phyloP scores from a whole-genome alignment of 129 eudicot species.

The Glebionis coronaria region DNA sequence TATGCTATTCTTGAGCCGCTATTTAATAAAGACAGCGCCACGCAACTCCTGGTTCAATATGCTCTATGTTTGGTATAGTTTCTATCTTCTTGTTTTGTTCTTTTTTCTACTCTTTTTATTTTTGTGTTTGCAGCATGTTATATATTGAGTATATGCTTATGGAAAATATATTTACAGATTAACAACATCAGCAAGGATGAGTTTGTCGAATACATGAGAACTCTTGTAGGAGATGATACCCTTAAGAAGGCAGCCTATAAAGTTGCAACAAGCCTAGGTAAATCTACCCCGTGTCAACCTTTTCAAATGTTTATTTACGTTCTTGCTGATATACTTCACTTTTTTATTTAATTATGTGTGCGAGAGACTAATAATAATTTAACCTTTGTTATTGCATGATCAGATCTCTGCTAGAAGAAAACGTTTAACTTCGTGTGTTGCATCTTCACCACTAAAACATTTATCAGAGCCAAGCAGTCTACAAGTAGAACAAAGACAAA shows the following conservation, averaged over 20 bases:
- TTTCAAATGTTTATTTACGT: too few species aligned
- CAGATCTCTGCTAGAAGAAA: too few species aligned
- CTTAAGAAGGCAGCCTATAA: constrained; percentile 63
- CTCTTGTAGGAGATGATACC: constrained; percentile 84
- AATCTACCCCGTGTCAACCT: too few species aligned
- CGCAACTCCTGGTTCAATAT: constrained; percentile 71
- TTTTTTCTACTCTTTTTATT: background rate
- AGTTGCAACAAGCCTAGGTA: too few species aligned
- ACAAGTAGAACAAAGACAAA: too few species aligned
- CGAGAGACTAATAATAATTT: too few species aligned
- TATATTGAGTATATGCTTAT: background rate
- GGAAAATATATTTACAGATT: background rate
- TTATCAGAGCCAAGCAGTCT: too few species aligned
- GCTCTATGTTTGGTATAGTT: constrained; percentile 44
- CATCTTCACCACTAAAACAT: too few species aligned
- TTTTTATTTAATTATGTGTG: too few species aligned
- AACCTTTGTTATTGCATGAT: too few species aligned
- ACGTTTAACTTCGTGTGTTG: too few species aligned
- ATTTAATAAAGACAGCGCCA: constrained; percentile 79
- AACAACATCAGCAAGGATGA: constrained; percentile 56
- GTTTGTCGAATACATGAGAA: constrained; percentile 63
- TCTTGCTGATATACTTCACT: too few species aligned
- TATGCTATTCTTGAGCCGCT: constrained; percentile 69
- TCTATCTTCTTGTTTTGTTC: background rate
- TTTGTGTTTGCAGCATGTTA: background rate